Base-by-base conservation (phyloP, 768 basidiomycete genomes). In the Kwoniella pini region DNA sequence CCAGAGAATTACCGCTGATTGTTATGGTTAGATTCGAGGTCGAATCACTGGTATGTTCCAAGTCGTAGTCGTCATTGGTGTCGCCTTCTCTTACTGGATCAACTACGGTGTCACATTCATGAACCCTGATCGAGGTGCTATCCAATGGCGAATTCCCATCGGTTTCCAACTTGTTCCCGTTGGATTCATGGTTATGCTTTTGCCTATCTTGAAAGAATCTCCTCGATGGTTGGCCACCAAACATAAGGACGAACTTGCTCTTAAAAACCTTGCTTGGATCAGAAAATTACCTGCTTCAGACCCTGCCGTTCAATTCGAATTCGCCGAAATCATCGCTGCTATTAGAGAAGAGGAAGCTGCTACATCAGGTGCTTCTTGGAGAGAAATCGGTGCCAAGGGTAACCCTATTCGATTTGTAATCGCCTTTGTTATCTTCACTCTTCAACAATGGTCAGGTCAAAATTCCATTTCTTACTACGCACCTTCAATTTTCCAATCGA, bases 321-420 rank as follows among this genome's bases (percentile, higher is more conserved):
- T 80, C 36, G 72, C 76, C 51, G 91, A 93, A 76, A 92, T 93
- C 61, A 85, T 89, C 63, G 88, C 89, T 0, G 87, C 87, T 11
- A 86, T 92, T 57, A 72, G 82, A 26, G 89, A 91, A 76, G 90
- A 92, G 73, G 83, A 82, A 10, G 83, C 82, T 45, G 84, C 85
- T 6, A 84, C 88, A 10, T 64, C 79, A n/a, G 87, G 86, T 6
- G 81, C 90, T 10, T 87, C 88, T 60, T 84, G 81, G 66, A 87
- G 89, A 67, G 88, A 88, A 2, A 88, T 91, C 80, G 80, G 89
- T 38, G 87, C 87, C 19, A 88, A 88, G 72, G 91, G 91, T 46
- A 91, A 91, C 79, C 83, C 85, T 45, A 80, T 87, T 61, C 86
- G 91, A 22, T 92, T 93, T 80, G 80, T 87, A n/a, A 90, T 93